Evolutionary conservation across 2,329 filamentous ascomycete genomes (phyloP), one percentile per base, ranked within the genome.

Genomic region (Clarireedia homoeocarpa): DNA sequence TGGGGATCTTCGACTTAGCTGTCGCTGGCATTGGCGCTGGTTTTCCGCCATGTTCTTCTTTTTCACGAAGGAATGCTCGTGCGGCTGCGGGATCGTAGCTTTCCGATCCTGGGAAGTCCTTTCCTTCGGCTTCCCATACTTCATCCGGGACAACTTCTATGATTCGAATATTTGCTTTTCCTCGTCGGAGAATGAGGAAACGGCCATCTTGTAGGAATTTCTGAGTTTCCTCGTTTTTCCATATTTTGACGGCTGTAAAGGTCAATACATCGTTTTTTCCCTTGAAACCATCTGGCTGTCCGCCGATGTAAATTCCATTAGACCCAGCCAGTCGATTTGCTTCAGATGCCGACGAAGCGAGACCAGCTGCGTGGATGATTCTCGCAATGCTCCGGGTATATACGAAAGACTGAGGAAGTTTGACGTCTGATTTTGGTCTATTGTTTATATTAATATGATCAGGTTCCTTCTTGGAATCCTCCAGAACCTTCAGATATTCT

Each of bases 131-230:
- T 7, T 44, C 59, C 48, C 62, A 68, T n/a, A 67, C 76, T 48
- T 79, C 72, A 64, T 86, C 80, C 59, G 70, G 72, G 30, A 86
- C 72, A 59, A 86, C 73, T 69, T 84, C 74, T 51, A 86, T 74
- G 61, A 85, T 76, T 47, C 81, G 78, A 47, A 86, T 69, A 59
- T 84, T 82, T 70, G 83, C 78, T 72, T 84, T 85, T 61, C 82
- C 82, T 65, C 77, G 81, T 61, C 83, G 80, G 53, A 86, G 71
- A 62, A 86, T 77, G 60, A 86, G 71, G 48, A 85, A 62, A 60
- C 77, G 74, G 10, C 58, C 80, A 59, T 84, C 80, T 17, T 89
- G 77, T 55, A 86, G 72, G 64, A 78, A 87, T 55, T 81, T 79
- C 57, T 74, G 66, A 0, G 82, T 84, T 53, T 85, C 79, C 24